Conservation (phyloP, 2,329 filamentous ascomycete species). For the Colletotrichum musicola region DNA sequence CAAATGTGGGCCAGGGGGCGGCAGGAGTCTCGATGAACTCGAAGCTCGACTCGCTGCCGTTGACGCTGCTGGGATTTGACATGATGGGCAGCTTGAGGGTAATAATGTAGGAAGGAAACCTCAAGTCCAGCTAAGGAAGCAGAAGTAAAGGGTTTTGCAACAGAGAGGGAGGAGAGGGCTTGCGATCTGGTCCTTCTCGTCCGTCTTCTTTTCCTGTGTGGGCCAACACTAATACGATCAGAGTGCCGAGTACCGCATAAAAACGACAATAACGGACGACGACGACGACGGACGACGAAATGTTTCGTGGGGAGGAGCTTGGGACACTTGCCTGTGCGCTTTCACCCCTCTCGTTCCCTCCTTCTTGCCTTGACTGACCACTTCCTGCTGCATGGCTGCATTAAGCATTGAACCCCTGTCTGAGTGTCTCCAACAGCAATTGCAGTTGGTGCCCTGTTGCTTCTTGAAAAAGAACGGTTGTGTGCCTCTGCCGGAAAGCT, state of each 20-base stretch:
- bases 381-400: conserved; percentile 1
- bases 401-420: not conserved
- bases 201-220: not conserved
- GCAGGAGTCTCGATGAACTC: conserved; percentile 74
- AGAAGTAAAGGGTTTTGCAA: not conserved
- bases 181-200: not conserved
- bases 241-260: not conserved
- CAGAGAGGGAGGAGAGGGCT: not conserved
- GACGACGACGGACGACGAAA: not conserved
- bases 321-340: not conserved
- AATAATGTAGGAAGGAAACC: not conserved
- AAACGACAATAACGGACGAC: not conserved
- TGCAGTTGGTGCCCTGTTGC: not conserved
- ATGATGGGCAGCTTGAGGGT: conserved; percentile 50
- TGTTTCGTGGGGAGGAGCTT: conserved; percentile 13
- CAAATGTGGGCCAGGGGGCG: conserved; percentile 61
- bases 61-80: conserved; percentile 61
- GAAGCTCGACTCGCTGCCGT: conserved; percentile 75
- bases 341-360: not conserved
- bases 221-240: too few relatives aligned
- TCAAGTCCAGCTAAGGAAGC: conserved; percentile 31
- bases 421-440: not conserved
- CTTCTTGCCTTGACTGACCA: not conserved
- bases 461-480: not conserved
- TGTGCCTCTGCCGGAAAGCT: not conserved